These are phyloP conservation scores for Mucor circinelloides DNA, from an alignment of 371 early-diverging fungal species.

Conservation along the genomic window DNA sequence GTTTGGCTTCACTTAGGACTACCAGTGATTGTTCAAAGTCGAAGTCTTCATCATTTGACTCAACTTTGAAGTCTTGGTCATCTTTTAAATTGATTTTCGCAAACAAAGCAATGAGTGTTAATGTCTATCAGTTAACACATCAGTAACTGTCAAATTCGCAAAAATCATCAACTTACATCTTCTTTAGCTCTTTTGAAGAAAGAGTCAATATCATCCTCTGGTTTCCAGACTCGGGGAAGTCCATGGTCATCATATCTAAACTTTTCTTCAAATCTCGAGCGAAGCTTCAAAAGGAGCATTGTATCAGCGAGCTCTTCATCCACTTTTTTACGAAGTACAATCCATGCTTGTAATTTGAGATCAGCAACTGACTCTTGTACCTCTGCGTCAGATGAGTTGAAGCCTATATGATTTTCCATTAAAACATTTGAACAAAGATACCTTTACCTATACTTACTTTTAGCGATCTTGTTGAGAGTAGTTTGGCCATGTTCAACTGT, in stretches of 20 bases:
- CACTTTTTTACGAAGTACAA: conserved; percentile 68
- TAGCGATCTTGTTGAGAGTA: conserved; percentile 15
- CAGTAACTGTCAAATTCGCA: neutral
- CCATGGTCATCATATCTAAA: conserved; percentile 94
- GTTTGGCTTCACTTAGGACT: conserved; percentile 69
- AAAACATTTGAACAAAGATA: neutral
- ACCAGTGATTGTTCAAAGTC: conserved; percentile 64
- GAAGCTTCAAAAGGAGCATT: conserved; percentile 77
- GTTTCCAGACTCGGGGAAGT: conserved; percentile 93
- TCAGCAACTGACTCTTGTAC: conserved; percentile 51
- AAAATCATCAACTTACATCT: conserved; percentile 34
- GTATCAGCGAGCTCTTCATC: conserved; percentile 84
- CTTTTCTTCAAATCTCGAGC: conserved; percentile 78
- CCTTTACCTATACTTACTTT: conserved; percentile 10
- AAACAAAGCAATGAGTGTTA: conserved; percentile 67
- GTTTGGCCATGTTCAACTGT: conserved; percentile 35
- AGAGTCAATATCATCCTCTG: conserved; percentile 91
- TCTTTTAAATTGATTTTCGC: conserved; percentile 56
- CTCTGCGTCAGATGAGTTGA: conserved; percentile 59
- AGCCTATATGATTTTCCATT: conserved; percentile 35
- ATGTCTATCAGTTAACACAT: conserved; percentile 35
- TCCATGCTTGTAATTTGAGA: conserved; percentile 74
- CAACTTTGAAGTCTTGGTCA: conserved; percentile 42
- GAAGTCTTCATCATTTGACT: conserved; percentile 53
- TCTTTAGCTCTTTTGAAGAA: conserved; percentile 77